Base-by-base conservation (phyloP, 75 land plant species). In the Selaginella tamariscina region DNA sequence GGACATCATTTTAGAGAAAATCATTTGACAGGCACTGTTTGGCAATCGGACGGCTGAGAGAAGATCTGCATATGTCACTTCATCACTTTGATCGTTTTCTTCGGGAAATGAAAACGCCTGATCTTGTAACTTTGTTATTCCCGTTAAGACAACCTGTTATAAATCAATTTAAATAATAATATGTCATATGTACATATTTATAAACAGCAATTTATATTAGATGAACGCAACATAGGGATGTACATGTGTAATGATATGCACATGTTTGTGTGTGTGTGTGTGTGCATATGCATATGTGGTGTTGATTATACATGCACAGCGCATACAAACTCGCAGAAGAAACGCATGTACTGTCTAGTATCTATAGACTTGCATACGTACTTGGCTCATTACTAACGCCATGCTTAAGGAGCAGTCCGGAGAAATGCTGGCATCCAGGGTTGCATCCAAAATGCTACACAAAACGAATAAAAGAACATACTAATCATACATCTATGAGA, bases 51-150 rank as follows among this genome's bases (percentile, higher is more conserved):
- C 83, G 24, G 75, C 68, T 59, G 70, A 71, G n/a, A 94, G 68
- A 49, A 94, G 66, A 73, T 94, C 96, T 71, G 87, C 79, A 70
- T 67, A 94, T 56, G 98, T 85, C 13, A 87, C 85, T 68, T 79
- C 86, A 64, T 94, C 96, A 26, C 91, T 77, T 55, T 70, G 77
- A 28, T 83, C 76, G 65, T 83, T 83, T 33, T 74, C 73, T n/a
- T 85, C 81, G 30, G 85, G 85, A 56, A 75, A 82, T 26, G 73
- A 55, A 39, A 85, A 86, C 68, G 86, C 83, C 49, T 87, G 85
- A 70, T 89, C 98, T 66, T 87, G 86, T 63, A 94, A 67, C 66
- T 89, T 94, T 1, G 98, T 95, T 91, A 94, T 87, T 71, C 84
- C 81, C 56, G 98, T 94, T 49, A 89, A 74, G 22, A 85, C 86